Evolutionary conservation across 495 filamentous ascomycete genomes (phyloP), one percentile per base, ranked within the genome.

Genomic region (Hypoxylon fuscum): DNA sequence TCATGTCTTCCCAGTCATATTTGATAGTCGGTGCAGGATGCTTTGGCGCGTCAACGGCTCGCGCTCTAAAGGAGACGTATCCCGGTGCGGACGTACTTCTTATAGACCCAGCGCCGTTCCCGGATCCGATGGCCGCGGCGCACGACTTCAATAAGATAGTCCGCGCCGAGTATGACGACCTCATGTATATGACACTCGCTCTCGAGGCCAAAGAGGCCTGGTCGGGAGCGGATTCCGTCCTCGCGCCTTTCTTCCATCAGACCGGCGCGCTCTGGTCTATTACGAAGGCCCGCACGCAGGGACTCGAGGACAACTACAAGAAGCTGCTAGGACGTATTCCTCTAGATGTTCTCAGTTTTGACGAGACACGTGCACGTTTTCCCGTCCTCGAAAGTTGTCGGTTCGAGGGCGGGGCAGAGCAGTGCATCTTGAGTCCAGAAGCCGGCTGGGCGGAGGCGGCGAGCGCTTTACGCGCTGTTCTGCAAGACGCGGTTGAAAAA

Each of bases 371-470:
- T 22, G 66, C 75, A 6, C 74, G 75, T 55, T 54, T 61, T 15
- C 74, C 81, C 40, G 35, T 51, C 5, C 44, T 62, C 3, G 43
- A 76, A 20, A 84, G 84, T 50, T 71, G 73, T 14, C 5, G 14
- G 17, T 61, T 54, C 15, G 41, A 44, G 6, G 58, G 35, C 6
- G 49, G 25, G 7, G 41, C 40, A 1, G 55, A 59, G 35, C 70
- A 79, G 49, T 53, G 41, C n/a, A 21, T 61, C 3, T 20, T 77
- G 18, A 84, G 82, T 51, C 67, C 70, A 5, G 70, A 68, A 3
- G 81, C 79, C 71, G 84, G 84, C 0, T 85, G 83, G 82, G 83
- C 76, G 0, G 82, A 82, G n/a, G 84, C 83, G 2, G 78, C 71
- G 6, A 69, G 74, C 55, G 72, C 79, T 11, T 64, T 86, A 25